These are phyloP conservation scores for Helianthus annuus DNA, from an alignment of 129 eudicot species.

Conservation along the genomic window HanXRQr2.0-SUNRISE NC_035442.2:178431013-178431512, in stretches of 20 bases:
- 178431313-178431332: conserved; percentile 52
- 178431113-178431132: background rate
- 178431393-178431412: conserved; percentile 87
- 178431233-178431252: conserved; percentile 3
- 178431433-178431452: conserved; percentile 78
- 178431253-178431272: background rate
- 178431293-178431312: conserved; percentile 45
- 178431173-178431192: background rate
- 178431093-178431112: background rate
- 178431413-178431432: conserved; percentile 88
- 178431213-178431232: background rate
- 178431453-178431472: conserved; percentile 72
- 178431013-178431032: background rate
- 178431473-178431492: conserved; percentile 66
- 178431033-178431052: background rate
- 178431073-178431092: background rate
- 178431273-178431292: conserved; percentile 13
- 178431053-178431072: background rate
- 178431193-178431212: background rate
- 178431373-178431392: conserved; percentile 73
- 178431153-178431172: background rate
- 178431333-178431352: conserved; percentile 75
- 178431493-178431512: conserved; percentile 80
- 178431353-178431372: conserved; percentile 82
- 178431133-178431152: background rate